These are phyloP conservation scores for thale cress (Arabidopsis thaliana) DNA, from an alignment of 345 rosid species.

Conservation along the genomic window DNA sequence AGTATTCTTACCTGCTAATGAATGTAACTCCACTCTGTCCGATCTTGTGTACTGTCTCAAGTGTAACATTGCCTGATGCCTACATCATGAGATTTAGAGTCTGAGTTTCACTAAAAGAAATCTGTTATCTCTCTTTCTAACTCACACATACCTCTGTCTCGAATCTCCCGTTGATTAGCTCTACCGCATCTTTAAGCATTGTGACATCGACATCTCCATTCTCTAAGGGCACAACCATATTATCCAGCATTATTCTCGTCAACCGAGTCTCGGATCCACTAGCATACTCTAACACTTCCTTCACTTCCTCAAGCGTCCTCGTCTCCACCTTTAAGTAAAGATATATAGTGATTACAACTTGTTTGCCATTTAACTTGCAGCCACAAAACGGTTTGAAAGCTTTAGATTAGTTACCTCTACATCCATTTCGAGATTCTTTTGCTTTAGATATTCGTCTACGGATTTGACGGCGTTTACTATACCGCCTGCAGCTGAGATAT, in stretches of 20 bases:
- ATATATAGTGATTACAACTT: not conserved
- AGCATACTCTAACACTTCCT: constrained; percentile 67
- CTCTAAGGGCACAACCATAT: constrained; percentile 89
- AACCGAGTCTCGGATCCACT: constrained; percentile 60
- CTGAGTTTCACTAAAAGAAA: constrained; percentile 7
- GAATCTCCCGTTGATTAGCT: constrained; percentile 68
- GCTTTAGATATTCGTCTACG: constrained; percentile 70
- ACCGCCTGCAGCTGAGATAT: constrained; percentile 92
- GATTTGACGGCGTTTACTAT: constrained; percentile 74
- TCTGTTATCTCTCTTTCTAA: not conserved
- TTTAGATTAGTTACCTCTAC: constrained; percentile 69
- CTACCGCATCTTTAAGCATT: constrained; percentile 83
- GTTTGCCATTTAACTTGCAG: not conserved
- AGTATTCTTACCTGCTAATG: constrained; percentile 71
- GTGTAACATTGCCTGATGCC: constrained; percentile 97
- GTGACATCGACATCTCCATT: constrained; percentile 85
- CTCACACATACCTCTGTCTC: constrained; percentile 76
- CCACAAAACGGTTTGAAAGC: constrained; percentile 5
- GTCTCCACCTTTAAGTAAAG: constrained; percentile 72
- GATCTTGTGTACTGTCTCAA: constrained; percentile 87
- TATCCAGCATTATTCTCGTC: constrained; percentile 92
- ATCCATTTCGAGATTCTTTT: constrained; percentile 78
- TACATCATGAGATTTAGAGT: constrained; percentile 36
- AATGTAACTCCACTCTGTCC: constrained; percentile 95
- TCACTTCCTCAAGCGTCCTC: constrained; percentile 82